Evolutionary conservation across 345 rosid species (phyloP).

Genomic region (Tarenaya hassleriana): DNA sequence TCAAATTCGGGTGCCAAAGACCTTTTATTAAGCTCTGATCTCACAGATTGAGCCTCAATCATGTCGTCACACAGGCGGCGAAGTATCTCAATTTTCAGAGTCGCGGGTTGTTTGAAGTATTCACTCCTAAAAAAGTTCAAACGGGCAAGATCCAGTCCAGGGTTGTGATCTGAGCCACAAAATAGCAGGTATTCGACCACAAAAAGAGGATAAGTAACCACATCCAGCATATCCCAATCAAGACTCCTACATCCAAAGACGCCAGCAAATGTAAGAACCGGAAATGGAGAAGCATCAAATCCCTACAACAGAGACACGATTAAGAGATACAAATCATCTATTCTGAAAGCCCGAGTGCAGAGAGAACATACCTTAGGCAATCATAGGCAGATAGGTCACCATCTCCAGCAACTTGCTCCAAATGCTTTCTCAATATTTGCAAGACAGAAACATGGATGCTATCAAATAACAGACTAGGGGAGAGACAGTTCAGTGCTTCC

Average conservation of each 20-base stretch:
- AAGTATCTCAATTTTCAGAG: constrained; percentile 66
- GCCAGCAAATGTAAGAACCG: constrained; percentile 23
- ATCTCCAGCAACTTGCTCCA: constrained; percentile 68
- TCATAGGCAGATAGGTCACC: constrained; percentile 71
- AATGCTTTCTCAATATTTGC: constrained; percentile 62
- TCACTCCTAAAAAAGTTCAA: constrained; percentile 55
- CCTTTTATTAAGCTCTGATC: constrained; percentile 70
- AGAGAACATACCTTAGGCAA: constrained; percentile 73
- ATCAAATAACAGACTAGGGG: constrained; percentile 61
- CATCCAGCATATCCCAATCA: constrained; percentile 76
- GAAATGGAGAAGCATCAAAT: constrained; percentile 16
- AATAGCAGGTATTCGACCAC: constrained; percentile 69
- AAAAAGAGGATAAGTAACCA: constrained; percentile 80
- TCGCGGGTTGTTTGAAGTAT: constrained; percentile 60
- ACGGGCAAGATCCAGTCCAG: constrained; percentile 47
- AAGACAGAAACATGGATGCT: constrained; percentile 76
- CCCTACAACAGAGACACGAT: constrained; percentile 16
- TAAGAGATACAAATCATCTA: neutral
- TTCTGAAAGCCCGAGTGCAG: neutral
- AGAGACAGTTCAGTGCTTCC: constrained; percentile 50
- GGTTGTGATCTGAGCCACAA: constrained; percentile 47
- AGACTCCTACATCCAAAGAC: constrained; percentile 68
- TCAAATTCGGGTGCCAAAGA: constrained; percentile 58
- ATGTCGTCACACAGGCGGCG: constrained; percentile 70
- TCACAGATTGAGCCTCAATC: constrained; percentile 66